A percentile compares a stretch with the other conserved stretches of the same genome.
phyloP scores from a whole-genome alignment of 768 basidiomycete species.

The Lactarius evosmus region DNA sequence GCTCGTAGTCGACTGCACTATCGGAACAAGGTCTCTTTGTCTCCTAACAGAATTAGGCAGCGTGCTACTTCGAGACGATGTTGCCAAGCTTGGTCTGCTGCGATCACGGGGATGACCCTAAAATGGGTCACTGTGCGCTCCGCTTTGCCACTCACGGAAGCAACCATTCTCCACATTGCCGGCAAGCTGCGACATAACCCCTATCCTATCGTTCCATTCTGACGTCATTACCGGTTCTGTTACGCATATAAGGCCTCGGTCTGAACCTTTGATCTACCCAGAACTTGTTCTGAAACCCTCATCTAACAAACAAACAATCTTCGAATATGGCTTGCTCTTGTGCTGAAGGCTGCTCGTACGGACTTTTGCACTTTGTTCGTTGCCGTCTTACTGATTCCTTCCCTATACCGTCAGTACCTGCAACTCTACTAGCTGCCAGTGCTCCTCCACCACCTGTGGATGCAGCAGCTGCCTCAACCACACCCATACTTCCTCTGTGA shows the following conservation, averaged over 20 bases:
- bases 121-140: not conserved
- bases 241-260: not conserved
- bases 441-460: conserved; percentile 10
- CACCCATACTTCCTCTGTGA: conserved; percentile 1
- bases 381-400: not conserved
- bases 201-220: not conserved
- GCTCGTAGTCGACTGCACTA: not conserved
- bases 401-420: conserved; percentile 11
- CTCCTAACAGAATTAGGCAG: not conserved
- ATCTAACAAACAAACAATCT: not conserved
- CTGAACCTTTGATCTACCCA: not conserved
- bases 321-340: conserved; percentile 20
- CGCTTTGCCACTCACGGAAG: not conserved
- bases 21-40: no score
- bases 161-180: not conserved
- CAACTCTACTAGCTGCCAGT: conserved; percentile 9
- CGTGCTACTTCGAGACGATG: not conserved
- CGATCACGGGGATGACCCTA: not conserved
- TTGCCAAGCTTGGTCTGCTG: not conserved
- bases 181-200: not conserved
- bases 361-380: not conserved
- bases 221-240: conserved; percentile 4
- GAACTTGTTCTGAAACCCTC: not conserved
- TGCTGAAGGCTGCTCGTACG: conserved; percentile 13
- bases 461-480: conserved; percentile 22